A percentile compares a stretch with the other conserved stretches of the same genome.
Evolutionary conservation across 768 basidiomycete species (phyloP).

Genomic region (Melanogaster broomeanus): DNA sequence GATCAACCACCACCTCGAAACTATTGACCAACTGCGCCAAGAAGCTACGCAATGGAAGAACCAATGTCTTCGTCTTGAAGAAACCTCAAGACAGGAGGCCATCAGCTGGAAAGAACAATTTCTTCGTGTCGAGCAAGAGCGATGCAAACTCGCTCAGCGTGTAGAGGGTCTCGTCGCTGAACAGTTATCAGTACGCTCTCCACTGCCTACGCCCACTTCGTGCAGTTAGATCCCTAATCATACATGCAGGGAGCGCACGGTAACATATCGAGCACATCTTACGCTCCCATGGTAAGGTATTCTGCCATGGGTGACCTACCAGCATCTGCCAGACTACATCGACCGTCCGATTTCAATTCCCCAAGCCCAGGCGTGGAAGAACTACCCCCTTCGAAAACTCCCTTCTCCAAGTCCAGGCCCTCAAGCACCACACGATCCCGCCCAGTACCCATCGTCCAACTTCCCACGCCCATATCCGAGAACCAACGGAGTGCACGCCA

Average conservation of each 20-base stretch:
- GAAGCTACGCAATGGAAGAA: slow-evolving; percentile 75
- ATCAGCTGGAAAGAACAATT: slow-evolving; percentile 83
- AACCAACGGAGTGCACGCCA: slow-evolving; percentile 27
- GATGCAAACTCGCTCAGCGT: slow-evolving; percentile 55
- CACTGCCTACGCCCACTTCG: neutral
- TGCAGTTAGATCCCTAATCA: slow-evolving; percentile 1
- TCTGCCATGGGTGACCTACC: slow-evolving; percentile 26
- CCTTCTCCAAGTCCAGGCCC: slow-evolving; percentile 29
- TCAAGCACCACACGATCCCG: slow-evolving; percentile 11
- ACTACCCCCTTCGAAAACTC: slow-evolving; percentile 33
- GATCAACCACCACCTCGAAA: slow-evolving; percentile 62
- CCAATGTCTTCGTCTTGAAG: slow-evolving; percentile 52
- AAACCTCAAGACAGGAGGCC: slow-evolving; percentile 48
- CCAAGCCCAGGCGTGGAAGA: slow-evolving; percentile 28
- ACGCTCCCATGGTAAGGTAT: slow-evolving; percentile 36
- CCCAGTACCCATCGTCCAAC: slow-evolving; percentile 14
- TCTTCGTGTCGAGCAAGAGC: slow-evolving; percentile 69
- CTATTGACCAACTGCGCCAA: slow-evolving; percentile 59
- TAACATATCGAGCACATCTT: slow-evolving; percentile 20
- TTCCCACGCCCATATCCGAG: slow-evolving; percentile 34
- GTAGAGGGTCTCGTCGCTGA: slow-evolving; percentile 61
- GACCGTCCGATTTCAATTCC: slow-evolving; percentile 17
- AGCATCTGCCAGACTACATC: slow-evolving; percentile 26
- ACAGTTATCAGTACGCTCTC: slow-evolving; percentile 43
- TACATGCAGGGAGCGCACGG: slow-evolving; percentile 15